phyloP scores from a whole-genome alignment of 768 basidiomycete species.

The Suillus occidentalis region DNA sequence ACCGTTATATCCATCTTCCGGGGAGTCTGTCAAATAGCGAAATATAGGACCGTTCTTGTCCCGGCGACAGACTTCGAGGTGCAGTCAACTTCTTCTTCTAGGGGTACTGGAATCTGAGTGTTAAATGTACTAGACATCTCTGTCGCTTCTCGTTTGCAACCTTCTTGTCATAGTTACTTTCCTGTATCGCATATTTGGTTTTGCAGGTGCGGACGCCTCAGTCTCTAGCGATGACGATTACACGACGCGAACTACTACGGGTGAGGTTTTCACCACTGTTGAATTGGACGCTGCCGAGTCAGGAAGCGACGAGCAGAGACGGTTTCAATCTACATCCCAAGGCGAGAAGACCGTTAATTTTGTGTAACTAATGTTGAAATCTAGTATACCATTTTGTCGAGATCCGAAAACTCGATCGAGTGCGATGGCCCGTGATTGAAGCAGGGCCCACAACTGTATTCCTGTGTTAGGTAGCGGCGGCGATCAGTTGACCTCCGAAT shows the following conservation, averaged over 20 bases:
- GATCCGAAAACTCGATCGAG: background rate
- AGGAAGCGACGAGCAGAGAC: background rate
- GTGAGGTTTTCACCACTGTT: background rate
- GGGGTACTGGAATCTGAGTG: background rate
- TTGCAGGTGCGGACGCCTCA: background rate
- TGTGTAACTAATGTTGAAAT: background rate
- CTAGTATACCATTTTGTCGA: background rate
- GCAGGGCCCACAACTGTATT: background rate
- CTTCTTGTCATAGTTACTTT: slow-evolving; percentile 1
- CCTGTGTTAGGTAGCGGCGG: background rate
- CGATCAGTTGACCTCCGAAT: background rate
- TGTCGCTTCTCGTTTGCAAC: slow-evolving; percentile 1
- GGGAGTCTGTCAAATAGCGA: background rate
- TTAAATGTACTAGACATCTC: background rate
- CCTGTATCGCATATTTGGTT: slow-evolving; percentile 2
- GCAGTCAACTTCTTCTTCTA: background rate
- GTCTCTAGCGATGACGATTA: background rate
- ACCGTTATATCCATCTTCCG: slow-evolving; percentile 5
- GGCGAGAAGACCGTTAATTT: background rate
- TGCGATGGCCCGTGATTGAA: background rate
- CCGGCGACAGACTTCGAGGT: slow-evolving; percentile 3
- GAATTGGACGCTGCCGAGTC: background rate
- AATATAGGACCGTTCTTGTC: background rate
- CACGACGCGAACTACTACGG: background rate
- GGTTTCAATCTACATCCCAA: background rate